These are phyloP conservation scores for Ophiobolus disseminans DNA, from an alignment of 2,329 filamentous ascomycete genomes.

Conservation along the genomic window DNA sequence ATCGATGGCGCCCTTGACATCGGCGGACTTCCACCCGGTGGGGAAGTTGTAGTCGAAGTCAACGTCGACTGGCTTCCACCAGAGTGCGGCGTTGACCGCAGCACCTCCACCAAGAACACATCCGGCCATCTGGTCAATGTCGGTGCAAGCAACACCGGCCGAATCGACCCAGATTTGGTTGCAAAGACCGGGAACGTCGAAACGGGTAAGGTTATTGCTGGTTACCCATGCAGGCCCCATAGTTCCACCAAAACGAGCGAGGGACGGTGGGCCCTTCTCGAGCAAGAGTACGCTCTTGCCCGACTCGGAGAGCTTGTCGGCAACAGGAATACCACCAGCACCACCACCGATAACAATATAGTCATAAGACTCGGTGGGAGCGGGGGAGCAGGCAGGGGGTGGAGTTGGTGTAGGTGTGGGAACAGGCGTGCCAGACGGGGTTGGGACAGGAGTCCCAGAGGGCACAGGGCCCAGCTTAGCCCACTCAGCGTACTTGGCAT, in stretches of 20 bases:
- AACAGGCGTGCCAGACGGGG: conserved; percentile 27
- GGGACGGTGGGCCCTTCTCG: conserved; percentile 60
- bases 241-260: conserved; percentile 69
- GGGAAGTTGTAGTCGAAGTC: conserved; percentile 80
- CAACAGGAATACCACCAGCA: conserved; percentile 66
- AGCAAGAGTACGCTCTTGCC: conserved; percentile 69
- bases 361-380: conserved; percentile 60
- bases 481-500: conserved; percentile 53
- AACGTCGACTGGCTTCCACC: conserved; percentile 68
- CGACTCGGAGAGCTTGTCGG: conserved; percentile 68
- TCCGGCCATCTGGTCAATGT: conserved; percentile 76
- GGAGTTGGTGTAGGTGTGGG: conserved; percentile 37
- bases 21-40: conserved; percentile 70
- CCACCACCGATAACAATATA: conserved; percentile 71
- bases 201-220: conserved; percentile 69
- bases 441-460: conserved; percentile 25
- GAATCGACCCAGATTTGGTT: conserved; percentile 73
- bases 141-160: conserved; percentile 69
- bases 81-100: conserved; percentile 72
- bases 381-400: conserved; percentile 45
- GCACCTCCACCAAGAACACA: conserved; percentile 74
- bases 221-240: conserved; percentile 68
- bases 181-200: conserved; percentile 74
- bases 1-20: conserved; percentile 66
- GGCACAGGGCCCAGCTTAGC: conserved; percentile 40